These are phyloP conservation scores for Xylariomycetidae sp. DNA, from an alignment of 2,329 filamentous ascomycete genomes.

Conservation along the genomic window DNA sequence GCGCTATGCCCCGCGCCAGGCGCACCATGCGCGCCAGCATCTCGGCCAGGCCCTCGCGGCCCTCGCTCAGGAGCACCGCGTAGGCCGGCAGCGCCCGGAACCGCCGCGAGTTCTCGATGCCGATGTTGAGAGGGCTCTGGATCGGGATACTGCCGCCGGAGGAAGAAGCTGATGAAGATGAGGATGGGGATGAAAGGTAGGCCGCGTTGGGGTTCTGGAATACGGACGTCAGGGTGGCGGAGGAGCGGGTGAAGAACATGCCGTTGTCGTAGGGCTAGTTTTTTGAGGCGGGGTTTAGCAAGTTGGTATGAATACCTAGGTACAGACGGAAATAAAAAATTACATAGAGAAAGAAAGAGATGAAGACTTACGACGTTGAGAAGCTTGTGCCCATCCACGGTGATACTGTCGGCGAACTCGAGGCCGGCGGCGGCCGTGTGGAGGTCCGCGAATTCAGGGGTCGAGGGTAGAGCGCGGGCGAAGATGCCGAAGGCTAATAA, in stretches of 20 bases:
- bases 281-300: background rate
- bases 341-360: background rate
- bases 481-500: constrained; percentile 75
- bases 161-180: no score
- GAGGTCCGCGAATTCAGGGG: constrained; percentile 50
- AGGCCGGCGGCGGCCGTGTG: constrained; percentile 56
- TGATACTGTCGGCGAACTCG: constrained; percentile 81
- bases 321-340: no score
- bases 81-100: constrained; percentile 91
- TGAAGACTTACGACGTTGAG: constrained; percentile 67
- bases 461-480: constrained; percentile 58
- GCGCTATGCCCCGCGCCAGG: constrained; percentile 64
- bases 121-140: constrained; percentile 80
- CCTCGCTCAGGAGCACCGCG: constrained; percentile 71
- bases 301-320: no score
- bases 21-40: constrained; percentile 70
- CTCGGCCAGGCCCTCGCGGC: constrained; percentile 59
- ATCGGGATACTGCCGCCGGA: no score
- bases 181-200: constrained; percentile 56
- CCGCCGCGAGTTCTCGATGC: constrained; percentile 84
- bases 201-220: constrained; percentile 84
- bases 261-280: constrained; percentile 80
- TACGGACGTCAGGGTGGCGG: constrained; percentile 53
- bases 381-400: constrained; percentile 85
- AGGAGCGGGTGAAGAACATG: constrained; percentile 74